Percentiles rank a stretch among this genome's conserved stretches.
phyloP scores from a whole-genome alignment of 2,329 filamentous ascomycete genomes.

The Westerdykella ornata region DNA sequence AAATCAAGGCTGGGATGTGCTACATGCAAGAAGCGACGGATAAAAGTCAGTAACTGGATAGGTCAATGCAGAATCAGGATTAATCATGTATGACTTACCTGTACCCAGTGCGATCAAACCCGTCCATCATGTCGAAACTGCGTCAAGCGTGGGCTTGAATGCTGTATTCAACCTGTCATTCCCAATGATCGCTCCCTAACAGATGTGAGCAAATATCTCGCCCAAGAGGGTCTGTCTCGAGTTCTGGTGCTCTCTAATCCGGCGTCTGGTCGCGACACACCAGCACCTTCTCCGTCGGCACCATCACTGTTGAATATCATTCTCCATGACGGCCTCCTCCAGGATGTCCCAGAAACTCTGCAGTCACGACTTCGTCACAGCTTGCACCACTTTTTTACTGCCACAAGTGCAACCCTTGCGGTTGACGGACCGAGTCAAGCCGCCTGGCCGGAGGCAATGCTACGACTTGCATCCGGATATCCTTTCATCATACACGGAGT shows the following conservation, averaged over 20 bases:
- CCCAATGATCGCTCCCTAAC: neutral
- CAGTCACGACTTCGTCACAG: slow-evolving; percentile 12
- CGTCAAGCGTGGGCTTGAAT: slow-evolving; percentile 10
- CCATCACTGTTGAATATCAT: slow-evolving; percentile 10
- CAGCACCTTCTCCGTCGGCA: slow-evolving; percentile 3
- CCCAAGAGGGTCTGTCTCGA: too few relatives aligned
- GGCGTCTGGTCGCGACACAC: slow-evolving; percentile 6
- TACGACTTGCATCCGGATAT: slow-evolving; percentile 31
- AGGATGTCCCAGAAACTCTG: slow-evolving; percentile 8
- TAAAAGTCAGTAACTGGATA: slow-evolving; percentile 10
- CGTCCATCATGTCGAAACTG: slow-evolving; percentile 17
- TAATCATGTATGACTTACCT: neutral
- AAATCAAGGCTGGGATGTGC: slow-evolving; percentile 12
- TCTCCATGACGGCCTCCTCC: slow-evolving; percentile 7
- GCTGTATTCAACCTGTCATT: slow-evolving; percentile 1
- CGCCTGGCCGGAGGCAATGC: slow-evolving; percentile 22
- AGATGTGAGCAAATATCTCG: too few relatives aligned
- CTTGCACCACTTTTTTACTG: slow-evolving; percentile 18
- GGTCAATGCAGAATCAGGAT: neutral
- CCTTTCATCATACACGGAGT: slow-evolving; percentile 40
- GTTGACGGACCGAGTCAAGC: slow-evolving; percentile 7
- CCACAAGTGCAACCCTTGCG: slow-evolving; percentile 17
- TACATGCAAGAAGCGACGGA: slow-evolving; percentile 14
- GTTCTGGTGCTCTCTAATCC: neutral
- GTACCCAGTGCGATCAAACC: slow-evolving; percentile 17